A percentile compares a stretch with the other conserved stretches of the same genome.
These are phyloP conservation scores for Purpureocillium takamizusanense DNA, from an alignment of 2,329 filamentous ascomycete genomes.

Conservation along the genomic window DNA sequence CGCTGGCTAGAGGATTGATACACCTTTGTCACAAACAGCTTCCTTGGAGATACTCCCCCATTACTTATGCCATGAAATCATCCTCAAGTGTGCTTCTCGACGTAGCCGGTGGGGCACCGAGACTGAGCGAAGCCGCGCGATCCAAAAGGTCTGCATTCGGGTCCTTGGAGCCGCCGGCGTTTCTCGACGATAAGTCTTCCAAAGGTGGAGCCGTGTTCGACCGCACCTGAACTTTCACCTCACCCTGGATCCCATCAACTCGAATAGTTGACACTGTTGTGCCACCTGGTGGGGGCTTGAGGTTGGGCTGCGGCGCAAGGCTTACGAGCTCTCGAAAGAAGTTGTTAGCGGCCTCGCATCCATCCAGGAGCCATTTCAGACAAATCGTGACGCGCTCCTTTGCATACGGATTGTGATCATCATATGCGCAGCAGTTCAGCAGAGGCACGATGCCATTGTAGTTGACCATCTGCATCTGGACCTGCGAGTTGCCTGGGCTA, in stretches of 20 bases:
- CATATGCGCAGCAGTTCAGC: conserved; percentile 81
- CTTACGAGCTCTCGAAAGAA: conserved; percentile 58
- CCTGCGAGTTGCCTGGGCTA: conserved; percentile 58
- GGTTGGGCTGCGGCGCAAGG: conserved; percentile 29
- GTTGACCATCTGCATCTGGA: conserved; percentile 80
- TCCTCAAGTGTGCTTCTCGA: conserved; percentile 27
- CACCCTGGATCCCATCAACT: conserved; percentile 46
- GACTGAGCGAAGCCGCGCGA: conserved; percentile 31
- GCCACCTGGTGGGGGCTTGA: conserved; percentile 23
- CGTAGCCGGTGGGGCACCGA: conserved; percentile 14
- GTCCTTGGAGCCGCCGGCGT: conserved; percentile 14
- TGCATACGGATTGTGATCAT: conserved; percentile 89
- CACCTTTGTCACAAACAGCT: too few relatives aligned
- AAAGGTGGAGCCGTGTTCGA: conserved; percentile 17
- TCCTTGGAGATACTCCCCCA: too few relatives aligned
- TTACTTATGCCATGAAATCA: conserved; percentile 35
- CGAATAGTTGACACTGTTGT: conserved; percentile 34
- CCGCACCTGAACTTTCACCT: conserved; percentile 46
- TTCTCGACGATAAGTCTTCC: conserved; percentile 1
- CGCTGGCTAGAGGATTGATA: too few relatives aligned
- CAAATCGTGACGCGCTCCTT: conserved; percentile 85
- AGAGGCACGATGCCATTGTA: conserved; percentile 81
- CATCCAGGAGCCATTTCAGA: conserved; percentile 74
- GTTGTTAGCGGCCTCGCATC: conserved; percentile 62
- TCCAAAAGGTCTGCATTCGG: conserved; percentile 27